These are phyloP conservation scores for Sarocladium oryzae DNA, from an alignment of 2,329 filamentous ascomycete species.

Conservation along the genomic window DNA sequence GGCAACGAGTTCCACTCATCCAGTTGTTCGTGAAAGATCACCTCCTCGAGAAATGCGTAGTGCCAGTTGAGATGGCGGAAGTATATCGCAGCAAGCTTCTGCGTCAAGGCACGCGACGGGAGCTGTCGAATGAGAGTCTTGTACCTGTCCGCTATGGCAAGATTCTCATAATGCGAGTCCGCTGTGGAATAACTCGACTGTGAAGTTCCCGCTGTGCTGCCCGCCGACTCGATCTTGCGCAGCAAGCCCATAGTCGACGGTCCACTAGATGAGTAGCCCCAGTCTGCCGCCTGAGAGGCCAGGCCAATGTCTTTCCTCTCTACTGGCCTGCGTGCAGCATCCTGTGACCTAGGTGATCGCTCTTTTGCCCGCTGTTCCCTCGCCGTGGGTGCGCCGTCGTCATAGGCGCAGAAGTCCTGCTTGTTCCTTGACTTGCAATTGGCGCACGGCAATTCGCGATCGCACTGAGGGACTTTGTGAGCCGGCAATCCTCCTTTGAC, in stretches of 20 bases:
- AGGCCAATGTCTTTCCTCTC: constrained; percentile 19
- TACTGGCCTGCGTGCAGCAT: constrained; percentile 10
- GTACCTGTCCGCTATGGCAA: constrained; percentile 48
- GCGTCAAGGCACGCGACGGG: constrained; percentile 47
- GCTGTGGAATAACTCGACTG: background rate
- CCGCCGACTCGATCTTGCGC: constrained; percentile 40
- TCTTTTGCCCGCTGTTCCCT: constrained; percentile 22
- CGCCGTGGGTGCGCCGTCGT: constrained; percentile 40
- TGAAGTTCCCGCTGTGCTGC: constrained; percentile 26
- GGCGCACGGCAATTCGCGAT: constrained; percentile 51
- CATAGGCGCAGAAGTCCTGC: constrained; percentile 49
- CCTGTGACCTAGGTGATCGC: constrained; percentile 14
- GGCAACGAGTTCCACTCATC: constrained; percentile 48
- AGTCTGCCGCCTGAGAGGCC: constrained; percentile 38
- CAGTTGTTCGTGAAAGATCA: constrained; percentile 44
- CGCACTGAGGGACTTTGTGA: constrained; percentile 37
- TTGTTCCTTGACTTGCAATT: constrained; percentile 54
- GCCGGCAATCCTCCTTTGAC: background rate
- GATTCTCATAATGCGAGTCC: constrained; percentile 18
- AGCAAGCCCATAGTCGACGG: constrained; percentile 50
- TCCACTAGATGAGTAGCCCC: constrained; percentile 47
- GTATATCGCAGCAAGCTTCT: constrained; percentile 47
- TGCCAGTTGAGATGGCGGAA: constrained; percentile 54
- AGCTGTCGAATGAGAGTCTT: constrained; percentile 52
- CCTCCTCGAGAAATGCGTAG: constrained; percentile 49